These are phyloP conservation scores for Dactylellina haptotyla DNA, from an alignment of 2,329 filamentous ascomycete genomes.

Conservation along the genomic window DNA sequence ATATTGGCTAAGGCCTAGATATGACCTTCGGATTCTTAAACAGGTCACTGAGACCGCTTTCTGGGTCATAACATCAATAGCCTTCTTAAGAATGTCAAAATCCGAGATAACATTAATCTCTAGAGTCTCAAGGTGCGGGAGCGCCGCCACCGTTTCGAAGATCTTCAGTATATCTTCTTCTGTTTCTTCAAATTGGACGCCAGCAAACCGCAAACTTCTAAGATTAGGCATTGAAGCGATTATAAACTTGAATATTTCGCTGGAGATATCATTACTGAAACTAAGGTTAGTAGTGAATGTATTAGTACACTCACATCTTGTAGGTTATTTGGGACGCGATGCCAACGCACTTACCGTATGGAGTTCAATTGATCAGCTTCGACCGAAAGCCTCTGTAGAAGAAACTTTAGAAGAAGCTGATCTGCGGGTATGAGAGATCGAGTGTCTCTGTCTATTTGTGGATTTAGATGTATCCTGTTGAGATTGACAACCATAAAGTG, in stretches of 20 bases:
- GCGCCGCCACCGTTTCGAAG: too few species aligned
- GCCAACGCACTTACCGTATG: background rate
- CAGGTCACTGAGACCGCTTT: too few species aligned
- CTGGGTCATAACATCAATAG: too few species aligned
- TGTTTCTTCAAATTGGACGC: background rate
- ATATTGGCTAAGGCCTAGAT: background rate
- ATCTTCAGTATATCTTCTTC: too few species aligned
- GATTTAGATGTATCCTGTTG: background rate
- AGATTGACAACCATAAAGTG: background rate
- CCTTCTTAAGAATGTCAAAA: too few species aligned
- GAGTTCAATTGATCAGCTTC: background rate
- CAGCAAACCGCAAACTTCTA: background rate
- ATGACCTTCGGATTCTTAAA: background rate
- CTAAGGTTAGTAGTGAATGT: background rate
- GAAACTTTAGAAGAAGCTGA: background rate
- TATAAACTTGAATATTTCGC: background rate
- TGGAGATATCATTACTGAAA: background rate
- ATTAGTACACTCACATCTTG: too few species aligned
- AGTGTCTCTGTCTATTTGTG: background rate
- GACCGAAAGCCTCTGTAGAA: background rate
- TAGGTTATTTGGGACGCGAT: too few species aligned
- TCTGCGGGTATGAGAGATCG: background rate
- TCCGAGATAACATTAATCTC: too few species aligned
- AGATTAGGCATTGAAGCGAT: background rate
- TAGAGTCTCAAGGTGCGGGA: too few species aligned